Conservation (phyloP, 805 yeast genomes). For the Candida pseudoglaebosa region DNA sequence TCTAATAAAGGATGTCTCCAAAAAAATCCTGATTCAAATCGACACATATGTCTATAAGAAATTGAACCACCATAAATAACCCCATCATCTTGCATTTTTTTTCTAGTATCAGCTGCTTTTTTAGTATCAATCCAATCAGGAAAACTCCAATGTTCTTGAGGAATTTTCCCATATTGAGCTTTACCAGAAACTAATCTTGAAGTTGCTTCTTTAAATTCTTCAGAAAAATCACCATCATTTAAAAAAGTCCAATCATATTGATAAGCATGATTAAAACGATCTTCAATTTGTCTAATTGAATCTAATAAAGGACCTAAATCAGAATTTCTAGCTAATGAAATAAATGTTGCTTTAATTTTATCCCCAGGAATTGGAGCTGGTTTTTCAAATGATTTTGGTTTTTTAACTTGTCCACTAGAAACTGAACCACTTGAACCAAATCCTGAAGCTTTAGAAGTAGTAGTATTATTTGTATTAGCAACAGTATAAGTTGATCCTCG, state of each 20-base stretch:
- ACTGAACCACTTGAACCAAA: background rate
- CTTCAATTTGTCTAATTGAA: constrained; percentile 77
- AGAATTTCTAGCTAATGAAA: constrained; percentile 68
- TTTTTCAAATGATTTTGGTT: constrained; percentile 5
- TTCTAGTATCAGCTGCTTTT: constrained; percentile 61
- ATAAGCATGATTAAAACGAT: constrained; percentile 74
- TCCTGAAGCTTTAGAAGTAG: constrained; percentile 2
- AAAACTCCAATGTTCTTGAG: constrained; percentile 79
- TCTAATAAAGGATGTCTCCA: constrained; percentile 68
- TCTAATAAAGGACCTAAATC: constrained; percentile 58
- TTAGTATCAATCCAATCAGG: constrained; percentile 76
- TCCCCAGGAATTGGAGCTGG: constrained; percentile 31
- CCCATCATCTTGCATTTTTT: constrained; percentile 47
- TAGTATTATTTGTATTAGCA: constrained; percentile 4
- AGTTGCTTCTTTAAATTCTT: constrained; percentile 70
- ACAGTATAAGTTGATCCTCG: constrained; percentile 24
- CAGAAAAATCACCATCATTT: constrained; percentile 78
- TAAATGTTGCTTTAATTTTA: constrained; percentile 73
- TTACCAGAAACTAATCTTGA: constrained; percentile 66
- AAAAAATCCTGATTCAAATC: constrained; percentile 85
- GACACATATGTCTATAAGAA: constrained; percentile 86
- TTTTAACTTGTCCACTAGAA: background rate
- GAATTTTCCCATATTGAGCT: constrained; percentile 73
- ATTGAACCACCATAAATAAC: constrained; percentile 74
- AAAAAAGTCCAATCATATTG: constrained; percentile 93